Conservation (phyloP, 2,329 filamentous ascomycete genomes). For the Cladosporium cucumerinum region DNA sequence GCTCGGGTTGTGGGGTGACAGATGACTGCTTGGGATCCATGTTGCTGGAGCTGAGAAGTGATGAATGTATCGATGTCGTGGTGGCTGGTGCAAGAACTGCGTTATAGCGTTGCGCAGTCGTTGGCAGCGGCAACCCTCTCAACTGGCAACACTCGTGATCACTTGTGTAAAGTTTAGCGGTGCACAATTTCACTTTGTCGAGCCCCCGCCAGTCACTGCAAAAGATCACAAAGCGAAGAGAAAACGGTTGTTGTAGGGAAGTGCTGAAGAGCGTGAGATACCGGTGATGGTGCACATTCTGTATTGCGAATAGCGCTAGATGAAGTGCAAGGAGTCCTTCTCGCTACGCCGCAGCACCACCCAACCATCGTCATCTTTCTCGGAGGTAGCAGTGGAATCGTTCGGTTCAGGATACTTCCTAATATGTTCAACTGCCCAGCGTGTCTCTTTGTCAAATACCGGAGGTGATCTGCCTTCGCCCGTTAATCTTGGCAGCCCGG, state of each 20-base stretch:
- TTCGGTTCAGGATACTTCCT: constrained; percentile 21
- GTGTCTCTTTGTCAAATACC: constrained; percentile 18
- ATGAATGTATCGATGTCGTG: background rate
- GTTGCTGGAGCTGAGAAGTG: background rate
- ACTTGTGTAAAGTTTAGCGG: background rate
- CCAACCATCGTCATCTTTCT: background rate
- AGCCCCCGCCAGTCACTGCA: background rate
- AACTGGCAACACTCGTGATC: background rate
- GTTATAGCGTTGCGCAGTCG: background rate
- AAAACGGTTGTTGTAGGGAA: background rate
- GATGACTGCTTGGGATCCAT: background rate
- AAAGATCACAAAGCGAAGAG: background rate
- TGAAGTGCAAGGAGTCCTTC: background rate
- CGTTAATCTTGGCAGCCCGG: constrained; percentile 47
- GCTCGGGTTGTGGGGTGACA: background rate
- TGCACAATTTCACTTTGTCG: background rate
- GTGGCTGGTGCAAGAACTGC: background rate
- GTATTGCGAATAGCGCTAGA: background rate
- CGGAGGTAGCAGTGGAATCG: background rate
- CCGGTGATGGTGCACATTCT: background rate
- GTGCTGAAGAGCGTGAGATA: background rate
- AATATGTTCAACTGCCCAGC: constrained; percentile 25
- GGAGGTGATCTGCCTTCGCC: constrained; percentile 23
- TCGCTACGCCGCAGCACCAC: background rate
- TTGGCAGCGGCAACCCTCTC: background rate